Evolutionary conservation across 495 filamentous ascomycete species (phyloP).

Genomic region (Corynascus novoguineensis): DNA sequence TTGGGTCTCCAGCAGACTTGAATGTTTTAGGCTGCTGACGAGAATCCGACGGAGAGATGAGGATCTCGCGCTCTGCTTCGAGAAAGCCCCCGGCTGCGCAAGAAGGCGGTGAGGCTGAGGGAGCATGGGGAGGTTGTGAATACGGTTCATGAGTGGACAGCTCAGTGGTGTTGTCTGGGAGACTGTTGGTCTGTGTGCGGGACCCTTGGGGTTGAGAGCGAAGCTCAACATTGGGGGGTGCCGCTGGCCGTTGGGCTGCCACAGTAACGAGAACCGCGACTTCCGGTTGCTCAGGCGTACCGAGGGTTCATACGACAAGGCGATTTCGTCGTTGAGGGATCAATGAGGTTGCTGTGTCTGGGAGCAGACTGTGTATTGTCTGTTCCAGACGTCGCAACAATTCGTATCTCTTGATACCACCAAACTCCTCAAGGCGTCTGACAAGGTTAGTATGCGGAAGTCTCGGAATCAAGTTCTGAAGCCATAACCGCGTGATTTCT

Average conservation of each 20-base stretch:
- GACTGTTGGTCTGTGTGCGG: neutral
- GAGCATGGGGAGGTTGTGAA: neutral
- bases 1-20: neutral
- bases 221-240: neutral
- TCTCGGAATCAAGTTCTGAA: neutral
- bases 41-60: neutral
- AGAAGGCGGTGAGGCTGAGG: neutral
- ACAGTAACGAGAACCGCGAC: neutral
- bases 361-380: too few species aligned
- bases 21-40: neutral
- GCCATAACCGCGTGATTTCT: neutral
- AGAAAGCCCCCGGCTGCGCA: neutral
- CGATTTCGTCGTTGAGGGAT: too few species aligned
- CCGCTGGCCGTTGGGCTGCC: neutral
- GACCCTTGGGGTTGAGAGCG: neutral
- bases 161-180: neutral
- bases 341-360: too few species aligned
- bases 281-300: neutral
- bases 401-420: too few species aligned
- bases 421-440: too few species aligned
- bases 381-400: too few species aligned
- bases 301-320: too few species aligned
- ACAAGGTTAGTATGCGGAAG: too few species aligned
- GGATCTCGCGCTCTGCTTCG: too few species aligned
- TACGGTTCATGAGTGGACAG: neutral